These are phyloP conservation scores for Angomonas desouzai DNA, from an alignment of 208 protist genomes.

Conservation along the genomic window DNA sequence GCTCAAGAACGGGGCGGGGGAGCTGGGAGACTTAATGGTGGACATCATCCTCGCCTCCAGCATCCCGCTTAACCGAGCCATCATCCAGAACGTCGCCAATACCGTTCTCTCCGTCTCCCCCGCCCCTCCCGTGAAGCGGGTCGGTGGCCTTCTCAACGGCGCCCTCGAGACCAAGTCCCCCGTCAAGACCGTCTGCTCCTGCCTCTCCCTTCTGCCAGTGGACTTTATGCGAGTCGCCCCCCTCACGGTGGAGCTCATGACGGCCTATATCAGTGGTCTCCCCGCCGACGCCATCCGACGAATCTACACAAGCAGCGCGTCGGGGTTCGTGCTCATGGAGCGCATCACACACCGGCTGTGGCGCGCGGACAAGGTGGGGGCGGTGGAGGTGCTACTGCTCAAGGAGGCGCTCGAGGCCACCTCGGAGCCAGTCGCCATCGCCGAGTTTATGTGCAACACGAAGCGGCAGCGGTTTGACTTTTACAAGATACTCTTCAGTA, in stretches of 20 bases:
- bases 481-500: constrained; percentile 20
- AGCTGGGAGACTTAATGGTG: constrained; percentile 4
- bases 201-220: constrained; percentile 6
- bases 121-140: constrained; percentile 10
- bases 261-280: constrained; percentile 11
- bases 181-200: neutral
- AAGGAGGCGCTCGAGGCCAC: constrained; percentile 25
- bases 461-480: constrained; percentile 8
- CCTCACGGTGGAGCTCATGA: constrained; percentile 11
- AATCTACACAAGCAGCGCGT: constrained; percentile 8
- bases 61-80: constrained; percentile 2
- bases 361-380: neutral
- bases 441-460: constrained; percentile 23
- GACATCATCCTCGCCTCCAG: constrained; percentile 10
- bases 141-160: constrained; percentile 10
- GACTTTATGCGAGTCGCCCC: constrained; percentile 12
- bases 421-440: constrained; percentile 18
- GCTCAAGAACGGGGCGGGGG: constrained; percentile 10
- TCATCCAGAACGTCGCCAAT: constrained; percentile 7
- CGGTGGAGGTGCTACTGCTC: constrained; percentile 16
- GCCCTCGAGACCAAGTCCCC: constrained; percentile 9
- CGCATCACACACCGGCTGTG: constrained; percentile 12
- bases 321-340: constrained; percentile 17
- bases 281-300: neutral
- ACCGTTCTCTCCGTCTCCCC: constrained; percentile 5